Evolutionary conservation across 495 filamentous ascomycete species (phyloP), one percentile per base, ranked within the genome.

Genomic region (Sordaria brevicollis): DNA sequence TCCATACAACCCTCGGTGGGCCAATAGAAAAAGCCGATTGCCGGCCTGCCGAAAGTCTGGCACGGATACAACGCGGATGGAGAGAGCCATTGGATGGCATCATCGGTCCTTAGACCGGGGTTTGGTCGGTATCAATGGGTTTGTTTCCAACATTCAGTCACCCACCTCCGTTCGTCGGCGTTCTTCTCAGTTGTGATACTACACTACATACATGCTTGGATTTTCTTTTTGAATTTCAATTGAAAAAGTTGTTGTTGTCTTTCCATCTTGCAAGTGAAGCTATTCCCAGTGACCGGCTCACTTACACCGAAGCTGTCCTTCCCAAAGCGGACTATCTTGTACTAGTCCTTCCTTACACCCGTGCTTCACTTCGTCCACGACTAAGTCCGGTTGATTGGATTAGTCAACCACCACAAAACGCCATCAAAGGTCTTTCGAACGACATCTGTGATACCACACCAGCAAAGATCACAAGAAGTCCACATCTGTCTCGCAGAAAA

Each of bases 391-490:
- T n/a, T 54, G 11, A 57, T 57, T 57, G 49, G 11, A 7, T 62
- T 15, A 31, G 49, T 57, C 49, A 31, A 49, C 5, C 25, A 29
- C 49, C 25, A 29, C 49, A 31, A 1, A 29, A 31, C 49, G 49
- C 49, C 49, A 31, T 8, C 25, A 31, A 31, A n/a, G 21, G 21
- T 62, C 49, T 62, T 62, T 25, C 49, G 25, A 62, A 62, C 43
- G 9, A n/a, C n/a, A 49, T 29, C 65, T 68, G 69, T 73, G 62
- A 73, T 33, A 71, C 69, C 49, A 57, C 49, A 57, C 21, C 49
- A 15, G n/a, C 13, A 15, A 29, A 57, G 4, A 2, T 57, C 49
- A 17, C 49, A 8, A 17, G n/a, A n/a, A 62, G 33, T 38, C 36
- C 65, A 21, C 41, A 65, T 68, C 19, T 25, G 9, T 54, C 19